Evolutionary conservation across 768 basidiomycete species (phyloP).

Genomic region (Boletus sp.): DNA sequence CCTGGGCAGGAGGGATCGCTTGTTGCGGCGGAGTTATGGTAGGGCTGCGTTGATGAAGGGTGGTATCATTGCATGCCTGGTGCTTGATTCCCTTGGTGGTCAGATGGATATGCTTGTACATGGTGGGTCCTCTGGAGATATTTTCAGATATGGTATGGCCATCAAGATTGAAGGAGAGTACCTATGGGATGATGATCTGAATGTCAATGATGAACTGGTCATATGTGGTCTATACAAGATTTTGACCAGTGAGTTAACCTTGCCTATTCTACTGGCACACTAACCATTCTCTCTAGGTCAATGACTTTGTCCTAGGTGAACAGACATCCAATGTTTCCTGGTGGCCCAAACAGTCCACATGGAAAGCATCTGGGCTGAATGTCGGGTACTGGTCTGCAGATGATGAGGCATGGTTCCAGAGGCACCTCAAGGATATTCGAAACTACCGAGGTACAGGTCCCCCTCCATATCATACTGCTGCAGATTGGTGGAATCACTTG

Average conservation of each 20-base stretch:
- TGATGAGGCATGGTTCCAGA: too few relatives aligned
- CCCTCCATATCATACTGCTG: too few relatives aligned
- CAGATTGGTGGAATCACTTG: too few relatives aligned
- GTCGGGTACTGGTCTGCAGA: too few relatives aligned
- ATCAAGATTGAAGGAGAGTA: background rate
- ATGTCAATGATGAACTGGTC: background rate
- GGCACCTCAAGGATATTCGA: too few relatives aligned
- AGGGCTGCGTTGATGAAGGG: constrained; percentile 4
- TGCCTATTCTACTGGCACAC: too few relatives aligned
- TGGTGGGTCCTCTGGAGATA: background rate
- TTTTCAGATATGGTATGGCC: background rate
- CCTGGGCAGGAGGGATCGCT: background rate
- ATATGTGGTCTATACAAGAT: constrained; percentile 5
- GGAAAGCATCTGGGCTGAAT: too few relatives aligned
- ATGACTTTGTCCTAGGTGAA: too few relatives aligned
- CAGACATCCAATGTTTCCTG: too few relatives aligned
- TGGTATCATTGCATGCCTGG: background rate
- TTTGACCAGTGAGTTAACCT: background rate
- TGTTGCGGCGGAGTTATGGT: background rate
- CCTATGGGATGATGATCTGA: constrained; percentile 3
- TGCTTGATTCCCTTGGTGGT: background rate
- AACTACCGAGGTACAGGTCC: too few relatives aligned
- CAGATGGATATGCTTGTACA: background rate
- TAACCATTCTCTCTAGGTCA: background rate
- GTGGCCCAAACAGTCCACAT: too few relatives aligned